phyloP scores from a whole-genome alignment of 306 rosid species.

The Albizia julibrissin region DNA sequence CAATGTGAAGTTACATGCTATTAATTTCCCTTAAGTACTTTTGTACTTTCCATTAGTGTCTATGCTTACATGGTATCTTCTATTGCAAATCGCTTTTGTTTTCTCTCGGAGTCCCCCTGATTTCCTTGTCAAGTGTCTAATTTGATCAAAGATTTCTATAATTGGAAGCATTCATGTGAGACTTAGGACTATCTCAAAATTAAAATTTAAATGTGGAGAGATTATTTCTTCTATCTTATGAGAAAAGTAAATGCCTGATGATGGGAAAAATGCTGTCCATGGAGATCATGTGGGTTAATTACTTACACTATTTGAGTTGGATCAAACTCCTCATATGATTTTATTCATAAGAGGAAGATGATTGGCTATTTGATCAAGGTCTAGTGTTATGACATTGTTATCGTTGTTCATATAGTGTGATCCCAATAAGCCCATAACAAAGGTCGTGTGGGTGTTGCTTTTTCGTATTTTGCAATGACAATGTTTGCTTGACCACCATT shows the following conservation, averaged over 20 bases:
- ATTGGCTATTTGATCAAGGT: not conserved
- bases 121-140: not conserved
- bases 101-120: not conserved
- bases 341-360: constrained; percentile 1
- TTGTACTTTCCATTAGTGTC: not conserved
- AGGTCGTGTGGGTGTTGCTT: not conserved
- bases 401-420: not conserved
- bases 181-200: not conserved
- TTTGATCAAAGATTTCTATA: not conserved
- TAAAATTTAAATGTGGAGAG: not conserved
- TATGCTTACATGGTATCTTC: constrained; percentile 14
- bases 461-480: not conserved
- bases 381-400: not conserved
- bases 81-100: constrained; percentile 16
- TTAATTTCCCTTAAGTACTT: not conserved
- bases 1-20: not conserved
- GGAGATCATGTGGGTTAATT: not conserved
- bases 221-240: not conserved
- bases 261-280: not conserved
- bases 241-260: not conserved
- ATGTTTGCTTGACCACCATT: not conserved
- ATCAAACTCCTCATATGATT: not conserved
- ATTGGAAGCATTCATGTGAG: not conserved
- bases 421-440: not conserved
- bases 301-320: not conserved